A percentile compares a stretch with the other conserved stretches of the same genome.
Evolutionary conservation across 805 yeast species (phyloP).

Genomic region (Candida xiaguanensis): DNA sequence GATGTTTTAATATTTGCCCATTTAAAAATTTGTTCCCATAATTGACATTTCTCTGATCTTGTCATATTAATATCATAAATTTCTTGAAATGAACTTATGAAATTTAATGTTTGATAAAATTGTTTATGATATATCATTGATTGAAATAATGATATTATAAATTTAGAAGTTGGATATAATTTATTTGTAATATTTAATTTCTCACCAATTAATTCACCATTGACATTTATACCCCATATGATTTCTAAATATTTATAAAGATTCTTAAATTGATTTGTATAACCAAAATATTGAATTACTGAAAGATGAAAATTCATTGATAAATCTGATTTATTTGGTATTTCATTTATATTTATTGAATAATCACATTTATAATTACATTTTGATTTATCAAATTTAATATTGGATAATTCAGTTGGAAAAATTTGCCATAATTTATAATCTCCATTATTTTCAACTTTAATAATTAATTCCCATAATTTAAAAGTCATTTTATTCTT

Average conservation of each 20-base stretch:
- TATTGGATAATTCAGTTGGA: conserved; percentile 15
- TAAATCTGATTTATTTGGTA: conserved; percentile 2
- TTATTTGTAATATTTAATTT: conserved; percentile 12
- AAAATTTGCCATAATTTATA: conserved; percentile 28
- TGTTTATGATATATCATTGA: conserved; percentile 29
- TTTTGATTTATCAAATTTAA: neutral
- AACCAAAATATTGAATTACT: conserved; percentile 33
- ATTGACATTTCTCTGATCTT: conserved; percentile 8
- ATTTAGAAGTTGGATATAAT: conserved; percentile 21
- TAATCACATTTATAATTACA: neutral
- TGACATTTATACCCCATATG: conserved; percentile 28
- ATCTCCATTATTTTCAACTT: conserved; percentile 29
- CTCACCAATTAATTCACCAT: conserved; percentile 18
- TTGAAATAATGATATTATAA: conserved; percentile 27
- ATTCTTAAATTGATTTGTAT: conserved; percentile 17
- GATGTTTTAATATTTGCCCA: conserved; percentile 36
- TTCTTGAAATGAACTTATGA: conserved; percentile 33
- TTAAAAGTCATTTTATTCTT: conserved; percentile 22
- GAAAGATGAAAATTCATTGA: conserved; percentile 12
- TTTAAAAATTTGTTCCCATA: conserved; percentile 36
- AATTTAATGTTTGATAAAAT: conserved; percentile 31
- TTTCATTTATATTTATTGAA: neutral
- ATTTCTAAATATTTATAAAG: conserved; percentile 22
- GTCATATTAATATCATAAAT: conserved; percentile 19
- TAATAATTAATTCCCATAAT: conserved; percentile 35